Evolutionary conservation across 306 rosid species (phyloP).

Genomic region (Prosopis cineraria): DNA sequence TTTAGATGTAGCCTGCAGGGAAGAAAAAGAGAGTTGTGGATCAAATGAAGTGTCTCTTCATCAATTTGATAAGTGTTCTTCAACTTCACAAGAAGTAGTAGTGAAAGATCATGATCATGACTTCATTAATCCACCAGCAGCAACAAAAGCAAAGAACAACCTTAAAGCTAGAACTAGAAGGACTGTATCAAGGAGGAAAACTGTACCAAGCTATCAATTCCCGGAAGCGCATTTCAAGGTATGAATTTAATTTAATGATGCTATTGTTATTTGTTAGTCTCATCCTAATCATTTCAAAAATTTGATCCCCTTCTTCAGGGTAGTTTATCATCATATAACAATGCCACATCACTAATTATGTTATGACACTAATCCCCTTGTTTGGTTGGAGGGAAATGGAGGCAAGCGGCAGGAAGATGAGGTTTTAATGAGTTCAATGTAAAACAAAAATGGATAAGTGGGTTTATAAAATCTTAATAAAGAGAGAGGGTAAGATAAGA

Average conservation of each 20-base stretch:
- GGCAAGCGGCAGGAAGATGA: too few species aligned
- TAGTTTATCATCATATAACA: background rate
- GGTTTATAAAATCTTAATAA: too few species aligned
- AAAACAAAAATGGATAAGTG: too few species aligned
- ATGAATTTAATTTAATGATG: slow-evolving; percentile 8
- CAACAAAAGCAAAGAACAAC: slow-evolving; percentile 35
- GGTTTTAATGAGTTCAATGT: too few species aligned
- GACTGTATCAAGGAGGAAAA: slow-evolving; percentile 57
- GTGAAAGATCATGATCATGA: slow-evolving; percentile 30
- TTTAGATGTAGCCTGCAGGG: slow-evolving; percentile 56
- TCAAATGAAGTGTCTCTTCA: slow-evolving; percentile 78
- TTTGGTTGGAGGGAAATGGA: too few species aligned
- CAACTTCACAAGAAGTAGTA: slow-evolving; percentile 45
- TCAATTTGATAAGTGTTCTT: slow-evolving; percentile 53
- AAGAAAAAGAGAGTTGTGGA: slow-evolving; percentile 91
- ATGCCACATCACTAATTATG: background rate
- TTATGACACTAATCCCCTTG: too few species aligned
- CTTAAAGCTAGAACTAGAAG: slow-evolving; percentile 49
- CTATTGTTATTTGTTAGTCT: background rate
- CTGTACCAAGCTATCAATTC: slow-evolving; percentile 56
- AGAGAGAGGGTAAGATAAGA: too few species aligned
- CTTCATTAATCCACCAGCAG: slow-evolving; percentile 40
- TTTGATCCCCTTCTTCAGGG: background rate
- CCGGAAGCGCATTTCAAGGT: slow-evolving; percentile 57
- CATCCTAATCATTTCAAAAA: background rate